Evolutionary conservation across 164 flowering plant genomes (phyloP).

Genomic region (Nymphaea colorata): DNA sequence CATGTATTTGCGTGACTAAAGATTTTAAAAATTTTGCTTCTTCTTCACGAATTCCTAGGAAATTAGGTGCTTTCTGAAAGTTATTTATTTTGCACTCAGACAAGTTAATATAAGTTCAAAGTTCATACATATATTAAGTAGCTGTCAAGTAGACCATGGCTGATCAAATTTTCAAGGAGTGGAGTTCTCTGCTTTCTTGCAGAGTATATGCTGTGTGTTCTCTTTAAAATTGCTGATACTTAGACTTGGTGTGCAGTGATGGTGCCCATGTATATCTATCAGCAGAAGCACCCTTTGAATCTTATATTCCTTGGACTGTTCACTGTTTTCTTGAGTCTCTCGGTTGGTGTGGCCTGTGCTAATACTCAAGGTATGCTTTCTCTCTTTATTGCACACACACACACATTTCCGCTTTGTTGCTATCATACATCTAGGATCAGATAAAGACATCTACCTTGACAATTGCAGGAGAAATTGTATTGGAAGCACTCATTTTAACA

Average conservation of each 20-base stretch:
- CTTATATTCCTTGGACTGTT: constrained; percentile 83
- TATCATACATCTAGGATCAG: neutral
- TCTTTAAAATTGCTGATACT: no score
- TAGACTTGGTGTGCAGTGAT: constrained; percentile 41
- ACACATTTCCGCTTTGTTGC: neutral
- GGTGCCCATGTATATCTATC: constrained; percentile 76
- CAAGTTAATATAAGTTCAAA: no score
- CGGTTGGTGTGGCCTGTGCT: constrained; percentile 83
- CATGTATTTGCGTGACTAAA: no score
- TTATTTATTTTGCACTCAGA: neutral
- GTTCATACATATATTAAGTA: no score
- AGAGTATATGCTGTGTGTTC: no score
- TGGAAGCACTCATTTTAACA: constrained; percentile 80
- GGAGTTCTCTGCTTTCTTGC: neutral
- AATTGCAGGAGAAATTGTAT: constrained; percentile 81
- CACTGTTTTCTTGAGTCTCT: constrained; percentile 61
- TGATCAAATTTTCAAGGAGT: neutral
- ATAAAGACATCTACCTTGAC: neutral
- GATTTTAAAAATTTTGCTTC: no score
- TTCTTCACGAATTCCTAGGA: no score
- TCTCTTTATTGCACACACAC: neutral
- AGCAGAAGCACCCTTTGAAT: constrained; percentile 92
- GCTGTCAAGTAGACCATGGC: neutral
- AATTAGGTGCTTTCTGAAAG: neutral
- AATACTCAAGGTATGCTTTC: constrained; percentile 62